phyloP scores from a whole-genome alignment of 148 eudicot genomes.

The Dianthus caryophyllus region DNA sequence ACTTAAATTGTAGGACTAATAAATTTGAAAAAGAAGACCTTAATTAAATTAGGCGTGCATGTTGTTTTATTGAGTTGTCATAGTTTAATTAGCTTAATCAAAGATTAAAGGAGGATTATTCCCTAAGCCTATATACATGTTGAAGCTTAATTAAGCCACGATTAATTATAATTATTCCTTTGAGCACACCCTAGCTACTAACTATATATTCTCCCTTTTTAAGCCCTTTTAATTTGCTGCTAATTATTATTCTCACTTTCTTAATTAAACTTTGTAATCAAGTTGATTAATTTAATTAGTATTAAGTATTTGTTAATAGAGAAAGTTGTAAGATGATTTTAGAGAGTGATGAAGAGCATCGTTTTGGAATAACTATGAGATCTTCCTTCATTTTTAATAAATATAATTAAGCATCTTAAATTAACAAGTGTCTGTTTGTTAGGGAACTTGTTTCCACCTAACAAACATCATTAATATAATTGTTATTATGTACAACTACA shows the following conservation, averaged over 20 bases:
- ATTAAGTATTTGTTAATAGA: constrained; percentile 2
- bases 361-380: not conserved
- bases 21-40: not conserved
- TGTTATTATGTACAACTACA: too few relatives aligned
- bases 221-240: not conserved
- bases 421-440: constrained; percentile 14
- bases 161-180: constrained; percentile 24
- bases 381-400: too few relatives aligned
- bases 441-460: constrained; percentile 32
- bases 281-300: constrained; percentile 13
- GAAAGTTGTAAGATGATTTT: not conserved
- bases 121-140: constrained; percentile 20
- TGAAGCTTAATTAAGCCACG: constrained; percentile 19
- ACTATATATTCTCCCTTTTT: constrained; percentile 22
- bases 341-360: not conserved
- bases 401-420: too few relatives aligned
- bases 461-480: too few relatives aligned
- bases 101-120: constrained; percentile 21
- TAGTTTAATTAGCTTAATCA: constrained; percentile 13
- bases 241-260: too few relatives aligned
- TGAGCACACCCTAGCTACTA: constrained; percentile 8
- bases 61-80: not conserved
- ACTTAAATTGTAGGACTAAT: too few relatives aligned
- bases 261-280: constrained; percentile 13
- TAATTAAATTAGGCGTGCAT: not conserved